A percentile compares a stretch with the other conserved stretches of the same genome.
Evolutionary conservation across 306 rosid species (phyloP).

Genomic region (Cicer judaicum): DNA sequence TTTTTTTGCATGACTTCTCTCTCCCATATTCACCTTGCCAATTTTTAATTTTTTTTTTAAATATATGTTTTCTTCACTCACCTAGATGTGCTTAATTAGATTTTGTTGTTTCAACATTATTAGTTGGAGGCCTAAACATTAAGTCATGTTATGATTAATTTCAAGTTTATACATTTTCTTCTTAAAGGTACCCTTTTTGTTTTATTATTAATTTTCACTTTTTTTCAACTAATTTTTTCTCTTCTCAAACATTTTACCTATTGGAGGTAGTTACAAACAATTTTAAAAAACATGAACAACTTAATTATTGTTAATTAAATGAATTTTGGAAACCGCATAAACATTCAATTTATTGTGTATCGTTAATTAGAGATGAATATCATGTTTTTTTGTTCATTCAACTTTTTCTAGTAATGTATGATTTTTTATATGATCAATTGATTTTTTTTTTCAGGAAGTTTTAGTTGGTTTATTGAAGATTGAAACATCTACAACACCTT

Average conservation of each 20-base stretch:
- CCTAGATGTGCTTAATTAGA: constrained; percentile 28
- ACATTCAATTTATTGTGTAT: not conserved
- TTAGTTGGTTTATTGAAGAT: constrained; percentile 41
- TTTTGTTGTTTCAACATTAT: constrained; percentile 36
- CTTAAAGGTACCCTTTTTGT: constrained; percentile 29
- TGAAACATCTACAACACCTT: not conserved
- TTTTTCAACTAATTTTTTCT: not conserved
- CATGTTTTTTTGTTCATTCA: not conserved
- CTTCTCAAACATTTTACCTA: not conserved
- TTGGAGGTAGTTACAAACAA: not conserved
- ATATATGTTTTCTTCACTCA: constrained; percentile 24
- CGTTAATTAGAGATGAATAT: not conserved
- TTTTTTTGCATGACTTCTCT: not conserved
- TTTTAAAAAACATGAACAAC: not conserved
- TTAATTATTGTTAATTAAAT: not conserved
- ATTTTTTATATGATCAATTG: constrained; percentile 28
- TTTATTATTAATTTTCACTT: not conserved
- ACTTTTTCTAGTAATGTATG: not conserved
- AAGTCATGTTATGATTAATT: constrained; percentile 13
- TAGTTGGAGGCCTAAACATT: not conserved
- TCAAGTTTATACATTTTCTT: not conserved
- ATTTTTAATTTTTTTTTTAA: not conserved
- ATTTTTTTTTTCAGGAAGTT: constrained; percentile 24
- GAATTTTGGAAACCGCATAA: not conserved
- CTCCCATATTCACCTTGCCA: not conserved